Evolutionary conservation across 495 filamentous ascomycete genomes (phyloP).

Genomic region (Elasticomyces elasticus): DNA sequence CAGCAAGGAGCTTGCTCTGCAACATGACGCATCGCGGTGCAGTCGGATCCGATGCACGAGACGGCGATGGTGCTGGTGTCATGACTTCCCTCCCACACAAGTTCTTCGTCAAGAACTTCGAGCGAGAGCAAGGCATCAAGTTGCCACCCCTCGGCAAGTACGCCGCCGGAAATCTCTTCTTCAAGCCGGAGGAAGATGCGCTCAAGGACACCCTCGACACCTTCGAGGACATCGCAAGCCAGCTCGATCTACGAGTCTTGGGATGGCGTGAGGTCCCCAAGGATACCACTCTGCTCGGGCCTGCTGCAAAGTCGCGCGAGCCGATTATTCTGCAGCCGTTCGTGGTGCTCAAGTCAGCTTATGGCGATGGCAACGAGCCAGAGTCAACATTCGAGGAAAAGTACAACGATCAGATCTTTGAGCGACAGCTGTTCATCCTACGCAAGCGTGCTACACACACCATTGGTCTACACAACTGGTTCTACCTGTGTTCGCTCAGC

Average conservation of each 20-base stretch:
- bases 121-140: conserved; percentile 72
- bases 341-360: conserved; percentile 76
- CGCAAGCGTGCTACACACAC: conserved; percentile 91
- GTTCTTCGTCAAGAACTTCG: conserved; percentile 98
- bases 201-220: conserved; percentile 75
- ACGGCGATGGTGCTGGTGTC: conserved; percentile 95
- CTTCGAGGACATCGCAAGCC: conserved; percentile 86
- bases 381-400: conserved; percentile 63
- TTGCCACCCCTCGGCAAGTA: conserved; percentile 88
- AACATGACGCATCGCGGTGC: conserved; percentile 99
- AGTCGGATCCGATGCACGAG: conserved; percentile 92
- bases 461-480: conserved; percentile 96
- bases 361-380: conserved; percentile 77
- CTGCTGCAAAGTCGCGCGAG: conserved; percentile 86
- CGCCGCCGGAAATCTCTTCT: conserved; percentile 95
- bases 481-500: conserved; percentile 94
- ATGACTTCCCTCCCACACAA: conserved; percentile 99
- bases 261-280: conserved; percentile 95
- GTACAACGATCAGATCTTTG: conserved; percentile 81
- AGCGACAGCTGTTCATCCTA: conserved; percentile 86
- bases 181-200: conserved; percentile 87
- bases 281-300: conserved; percentile 86
- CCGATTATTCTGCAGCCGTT: conserved; percentile 93
- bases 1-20: conserved; percentile 87
- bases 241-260: conserved; percentile 77